phyloP scores from a whole-genome alignment of 345 rosid genomes.

The Clarkia xantiana region DNA sequence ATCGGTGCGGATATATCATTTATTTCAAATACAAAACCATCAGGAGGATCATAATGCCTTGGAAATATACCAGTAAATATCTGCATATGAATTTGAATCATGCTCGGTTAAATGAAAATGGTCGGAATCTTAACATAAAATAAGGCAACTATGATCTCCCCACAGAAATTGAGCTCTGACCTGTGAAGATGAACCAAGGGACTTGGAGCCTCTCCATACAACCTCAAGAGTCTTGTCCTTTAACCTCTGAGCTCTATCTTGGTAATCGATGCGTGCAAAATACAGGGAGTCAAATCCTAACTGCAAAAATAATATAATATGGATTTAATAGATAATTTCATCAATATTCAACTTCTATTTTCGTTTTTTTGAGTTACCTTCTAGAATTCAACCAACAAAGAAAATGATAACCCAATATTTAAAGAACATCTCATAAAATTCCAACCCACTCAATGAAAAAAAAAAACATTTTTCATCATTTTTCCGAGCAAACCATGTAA shows the following conservation, averaged over 20 bases:
- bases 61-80: slow-evolving; percentile 91
- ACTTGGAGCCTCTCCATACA: slow-evolving; percentile 81
- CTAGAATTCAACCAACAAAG: background rate
- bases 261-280: slow-evolving; percentile 93
- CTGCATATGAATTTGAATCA: slow-evolving; percentile 20
- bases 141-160: background rate
- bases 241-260: slow-evolving; percentile 77
- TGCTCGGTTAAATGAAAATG: background rate
- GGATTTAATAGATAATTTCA: too few species aligned
- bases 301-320: slow-evolving; percentile 28
- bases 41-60: slow-evolving; percentile 87
- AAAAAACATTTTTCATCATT: background rate
- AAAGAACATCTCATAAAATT: background rate
- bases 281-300: slow-evolving; percentile 84
- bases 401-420: background rate
- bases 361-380: too few species aligned
- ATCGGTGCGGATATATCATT: slow-evolving; percentile 78
- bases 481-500: background rate
- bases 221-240: slow-evolving; percentile 78
- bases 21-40: slow-evolving; percentile 74
- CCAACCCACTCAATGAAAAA: background rate
- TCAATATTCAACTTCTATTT: too few species aligned
- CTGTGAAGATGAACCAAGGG: slow-evolving; percentile 88
- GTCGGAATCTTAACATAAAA: background rate
- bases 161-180: slow-evolving; percentile 17